Base-by-base conservation (phyloP, 1,139 yeast species). In the Debaryomycetaceae sp. region DNA sequence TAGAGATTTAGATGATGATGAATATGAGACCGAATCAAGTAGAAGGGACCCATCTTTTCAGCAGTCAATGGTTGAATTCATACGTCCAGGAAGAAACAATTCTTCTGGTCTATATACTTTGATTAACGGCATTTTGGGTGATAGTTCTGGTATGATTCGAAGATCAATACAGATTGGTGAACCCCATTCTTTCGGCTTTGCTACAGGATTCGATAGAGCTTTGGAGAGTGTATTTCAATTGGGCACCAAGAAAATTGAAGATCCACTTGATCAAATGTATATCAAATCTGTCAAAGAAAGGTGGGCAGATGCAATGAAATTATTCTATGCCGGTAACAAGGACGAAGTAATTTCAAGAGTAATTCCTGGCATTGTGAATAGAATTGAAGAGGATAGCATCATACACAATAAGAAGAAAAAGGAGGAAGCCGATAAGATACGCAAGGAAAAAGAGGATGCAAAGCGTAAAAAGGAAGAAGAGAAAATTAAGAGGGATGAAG, bases 251-350 rank as follows among this genome's bases (percentile, higher is more conserved):
- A 38, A 44, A 36, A 46, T 42, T 41, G 48, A 41, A 40, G 61
- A 55, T 39, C 53, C 58, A 24, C 48, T 57, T 36, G 56, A 54
- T 42, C 52, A 52, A 40, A 53, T 70, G 52, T 68, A 65, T 40
- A 67, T 86, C 38, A 78, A 78, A 49, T 76, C 88, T 0, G 82
- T 91, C 0, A 56, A 66, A 9, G 85, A 85, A 45, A 74, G 96
- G 52, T 89, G 96, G 95, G 66, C 65, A 37, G 89, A 86, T 41
- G 71, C 79, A 7, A 66, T 77, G 42, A 67, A 72, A 35, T 66
- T 80, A 63, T 78, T 79, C 51, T 75, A 74, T 51, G 75, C 72
- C 13, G 70, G 69, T 34, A 65, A 65, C 13, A 65, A 65, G 37
- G 74, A 72, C 24, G 70, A 66, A 11, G 63, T 69, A 41, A 63